Percentiles rank a stretch among this genome's conserved stretches.
These are phyloP conservation scores for Phylloporus scabripes DNA, from an alignment of 768 basidiomycete species.

Conservation along the genomic window DNA sequence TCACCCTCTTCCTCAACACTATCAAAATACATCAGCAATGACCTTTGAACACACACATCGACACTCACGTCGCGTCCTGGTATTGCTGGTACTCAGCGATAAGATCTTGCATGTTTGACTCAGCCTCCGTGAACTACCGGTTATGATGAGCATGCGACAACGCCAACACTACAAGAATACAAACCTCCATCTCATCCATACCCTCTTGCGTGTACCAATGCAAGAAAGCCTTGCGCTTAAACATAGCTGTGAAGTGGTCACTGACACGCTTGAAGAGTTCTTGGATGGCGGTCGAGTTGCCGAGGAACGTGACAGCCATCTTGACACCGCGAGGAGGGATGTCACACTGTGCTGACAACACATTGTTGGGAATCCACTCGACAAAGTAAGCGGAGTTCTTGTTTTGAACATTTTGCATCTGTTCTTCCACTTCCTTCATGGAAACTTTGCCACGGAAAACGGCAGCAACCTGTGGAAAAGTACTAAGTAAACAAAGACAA, in stretches of 20 bases:
- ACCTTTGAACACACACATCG: not conserved
- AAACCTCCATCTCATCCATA: slow-evolving; percentile 95
- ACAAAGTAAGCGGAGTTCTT: slow-evolving; percentile 99
- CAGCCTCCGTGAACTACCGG: slow-evolving; percentile 86
- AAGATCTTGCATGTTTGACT: slow-evolving; percentile 98
- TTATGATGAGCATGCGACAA: slow-evolving; percentile 1
- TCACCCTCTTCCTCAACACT: slow-evolving; percentile 86
- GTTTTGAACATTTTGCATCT: slow-evolving; percentile 96
- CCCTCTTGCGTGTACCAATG: slow-evolving; percentile 99
- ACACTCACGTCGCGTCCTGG: slow-evolving; percentile 87
- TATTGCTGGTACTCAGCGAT: slow-evolving; percentile 98
- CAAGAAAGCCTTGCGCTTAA: slow-evolving; percentile 97
- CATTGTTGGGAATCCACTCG: slow-evolving; percentile 99
- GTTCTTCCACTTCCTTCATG: slow-evolving; percentile 99
- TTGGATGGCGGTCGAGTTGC: slow-evolving; percentile 96
- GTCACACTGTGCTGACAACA: slow-evolving; percentile 96
- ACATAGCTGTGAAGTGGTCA: slow-evolving; percentile 99
- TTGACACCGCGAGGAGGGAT: slow-evolving; percentile 92
- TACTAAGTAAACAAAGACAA: not conserved
- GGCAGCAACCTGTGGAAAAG: slow-evolving; percentile 62
- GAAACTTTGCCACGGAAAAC: slow-evolving; percentile 99
- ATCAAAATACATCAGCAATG: slow-evolving; percentile 12
- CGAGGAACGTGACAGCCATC: slow-evolving; percentile 97
- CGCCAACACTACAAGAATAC: slow-evolving; percentile 10
- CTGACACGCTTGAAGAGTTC: slow-evolving; percentile 98